phyloP scores from a whole-genome alignment of 176 grass and related monocot genomes.

The Phragmites australis region DNA sequence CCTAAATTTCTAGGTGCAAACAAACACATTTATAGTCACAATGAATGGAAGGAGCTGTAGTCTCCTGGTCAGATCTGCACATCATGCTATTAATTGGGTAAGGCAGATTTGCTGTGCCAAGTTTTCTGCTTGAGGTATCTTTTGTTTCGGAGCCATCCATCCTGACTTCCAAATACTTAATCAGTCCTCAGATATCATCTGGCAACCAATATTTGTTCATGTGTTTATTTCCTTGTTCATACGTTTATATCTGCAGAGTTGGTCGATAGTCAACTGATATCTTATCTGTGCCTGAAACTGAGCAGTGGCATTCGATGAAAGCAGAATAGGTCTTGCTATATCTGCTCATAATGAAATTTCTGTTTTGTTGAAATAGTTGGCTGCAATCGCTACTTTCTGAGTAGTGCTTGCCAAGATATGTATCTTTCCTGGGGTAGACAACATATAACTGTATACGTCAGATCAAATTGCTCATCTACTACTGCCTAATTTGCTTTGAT shows the following conservation, averaged over 20 bases:
- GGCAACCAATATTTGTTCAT: not conserved
- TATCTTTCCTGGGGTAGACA: not conserved
- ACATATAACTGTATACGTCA: not conserved
- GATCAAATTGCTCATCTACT: not conserved
- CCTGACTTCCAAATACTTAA: not conserved
- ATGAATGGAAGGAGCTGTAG: not conserved
- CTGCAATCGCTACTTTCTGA: not conserved
- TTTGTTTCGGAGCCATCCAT: not conserved
- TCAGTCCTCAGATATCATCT: not conserved
- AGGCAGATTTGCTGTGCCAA: not conserved
- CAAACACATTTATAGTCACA: not conserved
- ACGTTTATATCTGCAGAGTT: not conserved
- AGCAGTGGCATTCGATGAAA: not conserved
- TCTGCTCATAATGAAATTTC: not conserved
- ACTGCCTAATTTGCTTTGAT: not conserved
- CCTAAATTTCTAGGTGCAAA: not conserved
- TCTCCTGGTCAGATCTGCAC: not conserved
- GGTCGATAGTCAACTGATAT: not conserved
- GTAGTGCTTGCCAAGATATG: not conserved
- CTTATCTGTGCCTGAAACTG: not conserved
- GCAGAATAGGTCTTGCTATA: not conserved
- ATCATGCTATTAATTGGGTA: not conserved
- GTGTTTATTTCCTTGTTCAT: not conserved
- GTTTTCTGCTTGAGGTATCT: not conserved
- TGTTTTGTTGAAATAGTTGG: not conserved